Conservation (phyloP, 192 early-diverging fungal species). For the Umbelopsis ramanniana region DNA sequence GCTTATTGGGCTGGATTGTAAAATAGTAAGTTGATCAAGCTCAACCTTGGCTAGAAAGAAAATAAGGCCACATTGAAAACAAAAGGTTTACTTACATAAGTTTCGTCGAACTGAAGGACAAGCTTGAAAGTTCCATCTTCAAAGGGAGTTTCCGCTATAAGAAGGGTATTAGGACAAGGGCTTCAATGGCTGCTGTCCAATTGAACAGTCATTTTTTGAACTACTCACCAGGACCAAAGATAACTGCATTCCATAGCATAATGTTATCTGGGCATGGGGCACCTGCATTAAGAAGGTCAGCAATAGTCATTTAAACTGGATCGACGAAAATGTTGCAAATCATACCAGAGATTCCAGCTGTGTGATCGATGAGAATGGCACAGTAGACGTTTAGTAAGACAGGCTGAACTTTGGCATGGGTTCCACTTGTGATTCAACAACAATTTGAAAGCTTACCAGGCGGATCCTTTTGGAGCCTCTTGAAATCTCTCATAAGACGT, state of each 20-base stretch:
- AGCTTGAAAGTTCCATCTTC: constrained; percentile 98
- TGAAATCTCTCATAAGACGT: constrained; percentile 98
- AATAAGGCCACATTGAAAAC: background rate
- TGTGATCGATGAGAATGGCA: background rate
- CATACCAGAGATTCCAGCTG: constrained; percentile 43
- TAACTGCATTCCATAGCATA: constrained; percentile 99
- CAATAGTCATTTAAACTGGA: background rate
- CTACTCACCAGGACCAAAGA: constrained; percentile 83
- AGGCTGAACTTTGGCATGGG: too few species aligned
- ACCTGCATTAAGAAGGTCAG: constrained; percentile 59
- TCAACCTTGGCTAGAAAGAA: background rate
- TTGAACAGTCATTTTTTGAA: background rate
- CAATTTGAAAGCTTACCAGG: constrained; percentile 56
- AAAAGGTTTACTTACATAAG: constrained; percentile 59
- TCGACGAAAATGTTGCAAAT: background rate
- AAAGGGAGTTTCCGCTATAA: constrained; percentile 89
- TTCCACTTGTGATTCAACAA: background rate
- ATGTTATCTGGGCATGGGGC: constrained; percentile 97
- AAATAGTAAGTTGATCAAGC: constrained; percentile 15
- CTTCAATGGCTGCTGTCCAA: background rate
- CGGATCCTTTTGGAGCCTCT: constrained; percentile 92
- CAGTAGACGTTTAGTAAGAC: background rate
- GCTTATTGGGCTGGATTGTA: constrained; percentile 80
- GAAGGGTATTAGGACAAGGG: constrained; percentile 9
- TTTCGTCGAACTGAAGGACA: constrained; percentile 92